A percentile compares a stretch with the other conserved stretches of the same genome.
phyloP scores from a whole-genome alignment of 306 rosid species.

The Ormosia emarginata region DNA sequence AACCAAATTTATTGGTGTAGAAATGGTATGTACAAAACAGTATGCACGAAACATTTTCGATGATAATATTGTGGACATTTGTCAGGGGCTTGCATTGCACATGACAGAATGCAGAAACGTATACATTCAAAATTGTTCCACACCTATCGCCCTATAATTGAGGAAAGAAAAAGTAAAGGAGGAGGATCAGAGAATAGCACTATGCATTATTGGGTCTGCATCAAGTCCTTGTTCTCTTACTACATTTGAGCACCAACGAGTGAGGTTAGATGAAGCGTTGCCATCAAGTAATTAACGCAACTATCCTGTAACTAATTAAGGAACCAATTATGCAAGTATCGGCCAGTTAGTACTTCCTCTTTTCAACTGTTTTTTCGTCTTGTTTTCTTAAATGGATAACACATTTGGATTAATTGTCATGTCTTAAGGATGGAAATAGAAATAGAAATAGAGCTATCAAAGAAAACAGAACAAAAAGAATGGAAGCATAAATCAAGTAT shows the following conservation, averaged over 20 bases:
- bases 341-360: not conserved
- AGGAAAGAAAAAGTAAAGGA: slow-evolving; percentile 25
- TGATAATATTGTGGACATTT: not conserved
- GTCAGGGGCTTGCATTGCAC: slow-evolving; percentile 27
- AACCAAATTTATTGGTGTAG: not conserved
- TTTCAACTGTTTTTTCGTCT: not conserved
- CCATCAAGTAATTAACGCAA: slow-evolving; percentile 22
- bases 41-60: not conserved
- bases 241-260: slow-evolving; percentile 15
- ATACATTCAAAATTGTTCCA: slow-evolving; percentile 23
- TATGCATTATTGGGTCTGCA: slow-evolving; percentile 23
- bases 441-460: not conserved
- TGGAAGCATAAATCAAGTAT: not conserved
- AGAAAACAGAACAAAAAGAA: not conserved
- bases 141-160: slow-evolving; percentile 32
- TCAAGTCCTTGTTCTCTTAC: slow-evolving; percentile 28
- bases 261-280: slow-evolving; percentile 20
- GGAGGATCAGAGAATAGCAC: not conserved
- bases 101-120: slow-evolving; percentile 28
- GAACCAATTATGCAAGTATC: slow-evolving; percentile 8
- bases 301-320: slow-evolving; percentile 7
- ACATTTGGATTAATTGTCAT: slow-evolving; percentile 3
- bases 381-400: not conserved
- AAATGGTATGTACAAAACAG: not conserved
- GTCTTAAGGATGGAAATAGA: not conserved